Conservation (phyloP, 164 flowering plant genomes). For the Aristolochia fimbriata region DNA sequence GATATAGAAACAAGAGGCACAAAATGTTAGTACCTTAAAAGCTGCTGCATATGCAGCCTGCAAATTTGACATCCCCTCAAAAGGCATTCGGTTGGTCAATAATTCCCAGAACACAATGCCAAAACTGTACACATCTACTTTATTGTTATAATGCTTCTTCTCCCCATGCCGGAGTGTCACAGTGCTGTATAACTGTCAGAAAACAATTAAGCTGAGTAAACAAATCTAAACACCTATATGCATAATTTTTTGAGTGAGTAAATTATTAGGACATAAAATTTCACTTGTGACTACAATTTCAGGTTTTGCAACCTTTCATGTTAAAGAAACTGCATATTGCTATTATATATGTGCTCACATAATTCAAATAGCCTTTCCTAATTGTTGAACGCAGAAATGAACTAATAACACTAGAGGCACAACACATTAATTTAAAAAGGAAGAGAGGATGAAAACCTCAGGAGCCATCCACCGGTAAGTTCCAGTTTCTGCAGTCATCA, state of each 20-base stretch:
- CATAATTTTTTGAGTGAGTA: too few species aligned
- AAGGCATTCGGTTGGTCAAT: conserved; percentile 85
- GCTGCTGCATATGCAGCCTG: conserved; percentile 99
- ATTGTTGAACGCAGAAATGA: too few species aligned
- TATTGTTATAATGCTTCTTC: conserved; percentile 94
- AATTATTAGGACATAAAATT: too few species aligned
- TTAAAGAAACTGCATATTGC: too few species aligned
- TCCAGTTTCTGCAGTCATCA: conserved; percentile 99
- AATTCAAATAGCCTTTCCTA: too few species aligned
- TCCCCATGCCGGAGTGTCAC: conserved; percentile 91
- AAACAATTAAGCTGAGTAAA: conserved; percentile 8
- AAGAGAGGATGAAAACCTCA: conserved; percentile 42
- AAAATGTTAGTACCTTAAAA: conserved; percentile 52
- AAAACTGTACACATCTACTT: conserved; percentile 91
- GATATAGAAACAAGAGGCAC: background rate
- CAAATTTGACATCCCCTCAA: conserved; percentile 96
- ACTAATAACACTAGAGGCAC: too few species aligned
- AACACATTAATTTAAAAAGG: too few species aligned
- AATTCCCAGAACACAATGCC: conserved; percentile 94
- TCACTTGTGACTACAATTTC: too few species aligned
- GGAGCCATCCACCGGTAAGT: conserved; percentile 99
- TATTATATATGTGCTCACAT: too few species aligned
- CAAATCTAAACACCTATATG: too few species aligned
- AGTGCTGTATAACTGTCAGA: conserved; percentile 84
- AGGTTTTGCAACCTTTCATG: too few species aligned